Conservation (phyloP, 108 stramenopile species). For the Cyclostephanos invisitatus region DNA sequence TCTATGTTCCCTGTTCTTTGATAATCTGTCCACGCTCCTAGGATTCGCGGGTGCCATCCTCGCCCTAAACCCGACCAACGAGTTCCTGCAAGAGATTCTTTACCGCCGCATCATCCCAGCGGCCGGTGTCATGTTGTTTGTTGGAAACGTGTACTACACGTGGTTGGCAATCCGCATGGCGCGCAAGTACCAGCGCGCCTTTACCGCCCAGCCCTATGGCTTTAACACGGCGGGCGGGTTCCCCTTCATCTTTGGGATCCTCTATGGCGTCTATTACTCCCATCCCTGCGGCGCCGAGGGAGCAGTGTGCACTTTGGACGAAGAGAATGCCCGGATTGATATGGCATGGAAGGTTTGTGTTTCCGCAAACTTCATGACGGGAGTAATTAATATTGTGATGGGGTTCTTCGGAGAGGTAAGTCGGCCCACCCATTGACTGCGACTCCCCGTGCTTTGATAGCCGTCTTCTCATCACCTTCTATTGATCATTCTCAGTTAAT, state of each 20-base stretch:
- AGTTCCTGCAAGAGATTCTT: conserved; percentile 44
- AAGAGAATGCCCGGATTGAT: conserved; percentile 30
- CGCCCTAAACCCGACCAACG: conserved; percentile 28
- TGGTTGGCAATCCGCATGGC: conserved; percentile 57
- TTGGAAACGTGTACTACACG: conserved; percentile 63
- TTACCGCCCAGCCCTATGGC: conserved; percentile 80
- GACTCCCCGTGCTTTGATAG: not conserved
- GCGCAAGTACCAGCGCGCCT: conserved; percentile 37
- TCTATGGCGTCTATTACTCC: conserved; percentile 32
- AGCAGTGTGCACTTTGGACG: not conserved
- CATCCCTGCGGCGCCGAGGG: not conserved
- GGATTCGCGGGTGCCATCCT: conserved; percentile 50
- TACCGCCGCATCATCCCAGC: conserved; percentile 65
- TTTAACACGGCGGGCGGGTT: conserved; percentile 79
- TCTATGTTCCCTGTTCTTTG: conserved; percentile 67
- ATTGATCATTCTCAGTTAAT: conserved; percentile 15
- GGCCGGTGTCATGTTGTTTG: conserved; percentile 57
- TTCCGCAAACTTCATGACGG: conserved; percentile 69
- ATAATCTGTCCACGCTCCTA: conserved; percentile 69
- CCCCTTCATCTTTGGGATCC: conserved; percentile 70
- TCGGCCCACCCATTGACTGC: not conserved
- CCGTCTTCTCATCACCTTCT: not conserved
- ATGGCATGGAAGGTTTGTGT: conserved; percentile 59
- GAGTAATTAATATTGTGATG: conserved; percentile 54
- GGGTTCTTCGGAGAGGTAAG: conserved; percentile 32